Base-by-base conservation (phyloP, 2,329 filamentous ascomycete genomes). In the Stagonosporopsis tanaceti region DNA sequence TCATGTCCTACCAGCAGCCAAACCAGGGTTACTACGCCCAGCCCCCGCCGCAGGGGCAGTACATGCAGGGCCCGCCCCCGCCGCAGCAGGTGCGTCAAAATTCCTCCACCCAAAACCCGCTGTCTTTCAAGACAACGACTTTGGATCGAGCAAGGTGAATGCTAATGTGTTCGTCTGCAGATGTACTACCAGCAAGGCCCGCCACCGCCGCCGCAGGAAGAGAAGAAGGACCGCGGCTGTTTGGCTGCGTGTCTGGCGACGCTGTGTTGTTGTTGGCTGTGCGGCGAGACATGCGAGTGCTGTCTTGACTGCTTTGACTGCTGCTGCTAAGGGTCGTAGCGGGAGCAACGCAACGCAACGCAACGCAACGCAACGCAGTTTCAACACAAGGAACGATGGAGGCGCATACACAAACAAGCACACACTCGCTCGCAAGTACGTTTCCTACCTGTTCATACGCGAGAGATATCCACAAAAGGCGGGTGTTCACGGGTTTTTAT, bases 261-360 rank as follows among this genome's bases (percentile, higher is more conserved):
- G n/a, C 56, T 75, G 42, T 75, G 73, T 62, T 75, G 73, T 60
- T 75, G 73, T 58, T 75, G 68, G 67, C 57, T 75, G 25, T 75
- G 73, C 48, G 72, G 68, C 6, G 73, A 76, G 61, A 64, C 70
- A 17, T 76, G 73, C 66, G 72, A 75, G 44, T 76, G 73, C 61
- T 75, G 71, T 53, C 39, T 73, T 2, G 71, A 73, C 50, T 73
- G 69, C 41, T 53, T 69, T 22, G 66, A 70, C 9, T 74, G 72
- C 63, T 73, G 70, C 42, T 72, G 58, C 38, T 73, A 62, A 56
- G 14, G 32, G 5, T 20, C 3, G 20, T 3, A 20, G 20, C 20
- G 20, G 20, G 20, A 20, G 20, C 20, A 2, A 20, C 20, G 20
- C 20, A 20, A 20, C 20, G 20, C 20, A 20, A 20, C 20, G 20